phyloP scores from a whole-genome alignment of 1,284 basidiomycete genomes.

The Cronartium ribicola region DNA sequence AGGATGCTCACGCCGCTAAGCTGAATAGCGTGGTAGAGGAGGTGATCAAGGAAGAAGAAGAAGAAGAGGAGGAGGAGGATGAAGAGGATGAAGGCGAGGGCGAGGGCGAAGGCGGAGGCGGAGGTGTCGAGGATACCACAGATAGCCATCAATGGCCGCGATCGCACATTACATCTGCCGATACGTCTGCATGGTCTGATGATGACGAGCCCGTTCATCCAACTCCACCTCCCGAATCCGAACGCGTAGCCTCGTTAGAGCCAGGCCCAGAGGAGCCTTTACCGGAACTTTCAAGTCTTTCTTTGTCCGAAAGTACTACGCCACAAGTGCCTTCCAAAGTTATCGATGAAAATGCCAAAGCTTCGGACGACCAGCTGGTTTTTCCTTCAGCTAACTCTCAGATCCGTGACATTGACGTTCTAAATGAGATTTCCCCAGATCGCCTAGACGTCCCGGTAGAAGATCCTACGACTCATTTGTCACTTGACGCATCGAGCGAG shows the following conservation, averaged over 20 bases:
- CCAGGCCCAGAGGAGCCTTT: neutral
- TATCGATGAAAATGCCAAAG: no score
- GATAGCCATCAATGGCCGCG: neutral
- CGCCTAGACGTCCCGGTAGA: no score
- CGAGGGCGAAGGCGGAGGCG: neutral
- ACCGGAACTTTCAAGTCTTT: neutral
- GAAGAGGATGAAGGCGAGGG: neutral
- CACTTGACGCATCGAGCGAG: no score
- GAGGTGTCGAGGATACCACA: neutral
- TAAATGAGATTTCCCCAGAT: no score
- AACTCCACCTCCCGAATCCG: neutral
- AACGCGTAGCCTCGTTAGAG: neutral
- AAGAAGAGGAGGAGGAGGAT: constrained; percentile 12
- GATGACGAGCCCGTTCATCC: neutral
- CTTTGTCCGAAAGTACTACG: neutral
- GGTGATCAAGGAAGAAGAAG: constrained; percentile 30
- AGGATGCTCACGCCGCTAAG: constrained; percentile 5
- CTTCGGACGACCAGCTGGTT: no score
- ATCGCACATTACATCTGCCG: neutral
- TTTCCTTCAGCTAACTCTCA: no score
- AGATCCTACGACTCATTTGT: no score
- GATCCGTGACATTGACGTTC: no score
- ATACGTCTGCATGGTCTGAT: neutral
- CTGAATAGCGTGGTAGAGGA: constrained; percentile 11
- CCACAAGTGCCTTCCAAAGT: no score